phyloP scores from a whole-genome alignment of 176 grass and related monocot genomes.

The Rhipidocladum racemiflorum region DNA sequence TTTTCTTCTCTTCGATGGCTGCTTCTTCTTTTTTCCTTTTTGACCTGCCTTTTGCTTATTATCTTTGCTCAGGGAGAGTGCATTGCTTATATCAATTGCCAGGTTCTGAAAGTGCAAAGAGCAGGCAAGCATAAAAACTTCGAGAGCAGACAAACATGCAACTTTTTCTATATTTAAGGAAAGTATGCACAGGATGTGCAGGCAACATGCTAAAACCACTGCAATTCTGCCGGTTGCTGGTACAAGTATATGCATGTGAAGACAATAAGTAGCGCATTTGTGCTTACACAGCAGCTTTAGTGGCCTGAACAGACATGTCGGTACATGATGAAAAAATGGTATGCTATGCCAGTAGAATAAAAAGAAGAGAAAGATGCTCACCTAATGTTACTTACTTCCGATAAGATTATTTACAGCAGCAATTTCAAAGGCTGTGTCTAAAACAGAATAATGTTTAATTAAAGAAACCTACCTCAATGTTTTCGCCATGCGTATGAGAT shows the following conservation, averaged over 20 bases:
- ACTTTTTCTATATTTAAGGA: constrained; percentile 10
- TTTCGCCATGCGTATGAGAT: constrained; percentile 23
- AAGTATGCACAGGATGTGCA: neutral
- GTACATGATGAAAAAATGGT: neutral
- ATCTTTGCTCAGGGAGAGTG: constrained; percentile 27
- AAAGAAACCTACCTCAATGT: constrained; percentile 40
- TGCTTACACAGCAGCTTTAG: neutral
- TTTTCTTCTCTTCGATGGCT: constrained; percentile 34
- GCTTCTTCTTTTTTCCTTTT: constrained; percentile 40
- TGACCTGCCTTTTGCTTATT: constrained; percentile 32
- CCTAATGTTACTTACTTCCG: neutral
- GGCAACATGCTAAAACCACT: neutral
- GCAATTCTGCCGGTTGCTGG: neutral
- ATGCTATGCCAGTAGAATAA: neutral
- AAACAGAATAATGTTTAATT: neutral
- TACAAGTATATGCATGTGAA: neutral
- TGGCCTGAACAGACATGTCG: neutral
- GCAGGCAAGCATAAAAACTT: neutral
- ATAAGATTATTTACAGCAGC: constrained; percentile 17
- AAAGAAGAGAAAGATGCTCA: neutral
- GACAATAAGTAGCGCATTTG: neutral
- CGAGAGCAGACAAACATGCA: neutral
- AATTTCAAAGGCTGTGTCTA: constrained; percentile 5
- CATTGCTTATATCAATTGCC: constrained; percentile 17
- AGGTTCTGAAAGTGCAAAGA: constrained; percentile 41